Evolutionary conservation across 129 eudicot species (phyloP), one percentile per base, ranked within the genome.

Genomic region (Oenanthe sinensis): DNA sequence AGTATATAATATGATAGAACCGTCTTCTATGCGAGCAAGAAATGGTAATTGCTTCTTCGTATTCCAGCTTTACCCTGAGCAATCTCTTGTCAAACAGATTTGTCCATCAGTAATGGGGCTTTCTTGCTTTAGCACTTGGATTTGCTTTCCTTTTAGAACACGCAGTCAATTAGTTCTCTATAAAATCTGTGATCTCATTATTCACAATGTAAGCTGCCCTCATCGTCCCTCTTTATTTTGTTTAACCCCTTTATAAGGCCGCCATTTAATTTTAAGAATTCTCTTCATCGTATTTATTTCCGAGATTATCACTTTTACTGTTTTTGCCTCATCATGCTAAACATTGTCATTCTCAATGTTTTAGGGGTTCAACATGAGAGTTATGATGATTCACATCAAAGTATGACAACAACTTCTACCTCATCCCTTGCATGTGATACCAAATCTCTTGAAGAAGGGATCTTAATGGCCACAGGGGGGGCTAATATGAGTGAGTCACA

Each of bases 351-450:
- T 54, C 13, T 80, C 19, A 60, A 12, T 80, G 74, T 80, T 47
- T 15, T 76, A 85, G 97, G 92, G 72, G 75, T 63, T 68, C 91
- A 90, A 33, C 84, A 85, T 39, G 97, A 90, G 65, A 79, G 77
- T 65, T 74, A 69, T 81, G 96, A 94, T 54, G 98, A 94, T 17
- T 79, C 96, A 43, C 90, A 91, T 39, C 76, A 80, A 75, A 86
- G 79, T 81, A 39, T 84, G 26, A 86, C 79, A 9, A 82, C 86
- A 9, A 82, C 86, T 54, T 81, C 90, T 46, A 85, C 86, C 83
- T 84, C 92, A 63, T 84, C 90, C 17, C 91, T 97, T 5, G 79
- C 79, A 22, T 86, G 88, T 79, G 95, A 96, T 84, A 67, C 85
- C 78, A 84, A 88, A 82, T 84, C 89, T 80, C 76, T 75, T 82